Conservation (phyloP, 192 early-diverging fungal species). For the Entrophospora sp. region DNA sequence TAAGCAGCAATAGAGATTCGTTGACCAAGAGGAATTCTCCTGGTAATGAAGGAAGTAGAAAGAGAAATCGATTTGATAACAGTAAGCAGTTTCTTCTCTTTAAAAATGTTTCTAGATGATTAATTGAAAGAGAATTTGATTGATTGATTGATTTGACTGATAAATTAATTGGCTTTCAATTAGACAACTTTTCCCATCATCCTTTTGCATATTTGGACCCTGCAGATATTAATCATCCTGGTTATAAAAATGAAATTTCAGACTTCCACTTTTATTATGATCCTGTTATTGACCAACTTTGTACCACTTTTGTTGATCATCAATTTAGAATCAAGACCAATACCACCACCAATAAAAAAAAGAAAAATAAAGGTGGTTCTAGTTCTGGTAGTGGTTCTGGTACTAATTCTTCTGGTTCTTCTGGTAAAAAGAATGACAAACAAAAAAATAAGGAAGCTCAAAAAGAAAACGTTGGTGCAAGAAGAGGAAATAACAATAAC, state of each 20-base stretch:
- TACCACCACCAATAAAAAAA: no score
- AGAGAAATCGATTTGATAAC: constrained; percentile 43
- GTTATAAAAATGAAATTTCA: constrained; percentile 30
- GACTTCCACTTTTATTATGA: constrained; percentile 40
- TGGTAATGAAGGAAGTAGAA: constrained; percentile 39
- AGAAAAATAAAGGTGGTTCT: no score
- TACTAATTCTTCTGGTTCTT: constrained; percentile 10
- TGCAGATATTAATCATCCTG: constrained; percentile 39
- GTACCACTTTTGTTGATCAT: constrained; percentile 17
- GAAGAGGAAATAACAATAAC: no score
- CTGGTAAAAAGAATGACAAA: background rate
- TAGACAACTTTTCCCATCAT: constrained; percentile 49
- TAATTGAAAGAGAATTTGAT: no score
- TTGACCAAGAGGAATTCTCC: constrained; percentile 29
- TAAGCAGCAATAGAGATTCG: no score
- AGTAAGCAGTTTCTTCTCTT: no score
- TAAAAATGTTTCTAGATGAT: no score
- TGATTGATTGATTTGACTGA: no score
- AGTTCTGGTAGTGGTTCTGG: no score
- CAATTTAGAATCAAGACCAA: no score
- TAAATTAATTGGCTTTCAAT: background rate
- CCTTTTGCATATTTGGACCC: constrained; percentile 41
- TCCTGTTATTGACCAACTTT: constrained; percentile 29
- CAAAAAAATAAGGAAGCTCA: background rate
- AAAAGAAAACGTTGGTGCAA: no score